Evolutionary conservation across 2,329 filamentous ascomycete genomes (phyloP), one percentile per base, ranked within the genome.

Genomic region (Lachnellula cervina): DNA sequence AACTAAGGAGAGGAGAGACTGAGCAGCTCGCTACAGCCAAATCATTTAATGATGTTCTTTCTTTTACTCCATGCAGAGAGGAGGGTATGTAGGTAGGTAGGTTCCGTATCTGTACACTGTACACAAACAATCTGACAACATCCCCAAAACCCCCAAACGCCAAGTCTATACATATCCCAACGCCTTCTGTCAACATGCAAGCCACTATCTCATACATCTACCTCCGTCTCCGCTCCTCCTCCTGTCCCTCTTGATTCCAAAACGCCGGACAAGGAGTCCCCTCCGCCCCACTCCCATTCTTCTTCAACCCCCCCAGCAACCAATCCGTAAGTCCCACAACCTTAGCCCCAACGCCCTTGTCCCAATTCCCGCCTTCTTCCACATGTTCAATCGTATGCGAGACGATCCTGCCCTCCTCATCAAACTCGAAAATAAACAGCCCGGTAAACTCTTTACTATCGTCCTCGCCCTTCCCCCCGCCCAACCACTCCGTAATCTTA

Each of bases 301-400:
- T 80, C 69, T 79, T 81, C 62, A 92, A 87, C 50, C 88, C 88
- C 2, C 92, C 91, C 40, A 97, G 77, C 61, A 99, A 74, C 93
- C 94, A 97, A 70, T 99, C 94, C 16, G 94, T 97, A 62, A 97
- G 76, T 14, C 88, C 91, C 16, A 97, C 90, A 19, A 99, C 88
- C 68, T 87, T 89, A 21, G 89, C 87, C 25, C 89, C 83, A n/a
- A 86, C 76, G 16, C 84, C 91, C 60, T 83, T 84, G 66, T 97
- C 92, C 84, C 88, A 95, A 58, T 90, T 84, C 40, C 87, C 83
- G 16, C 87, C 86, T 66, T 94, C 87, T 66, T 97, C 88, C 1
- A 89, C 88, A 73, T 96, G 89, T 73, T 99, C 94, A 66, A 99
- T 97, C 0, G 90, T 96, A 71, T 97, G 94, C 63, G 84, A 90